Conservation (phyloP, 805 yeast genomes). For the Ogataea dorogensis region DNA sequence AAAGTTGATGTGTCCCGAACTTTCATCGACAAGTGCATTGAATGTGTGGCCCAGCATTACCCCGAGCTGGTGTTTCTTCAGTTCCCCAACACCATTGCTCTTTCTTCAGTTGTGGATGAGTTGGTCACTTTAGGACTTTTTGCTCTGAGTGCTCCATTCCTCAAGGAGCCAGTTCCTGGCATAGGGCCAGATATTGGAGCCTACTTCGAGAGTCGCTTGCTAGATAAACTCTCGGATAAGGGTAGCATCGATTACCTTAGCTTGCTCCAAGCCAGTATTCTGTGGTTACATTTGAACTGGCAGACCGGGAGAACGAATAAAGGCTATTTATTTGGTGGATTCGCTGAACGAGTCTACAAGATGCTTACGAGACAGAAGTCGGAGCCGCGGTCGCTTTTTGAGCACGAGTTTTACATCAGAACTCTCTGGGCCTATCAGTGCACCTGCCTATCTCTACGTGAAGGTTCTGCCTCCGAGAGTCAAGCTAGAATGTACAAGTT, state of each 20-base stretch:
- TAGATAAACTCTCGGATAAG: slow-evolving; percentile 9
- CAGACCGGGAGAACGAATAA: slow-evolving; percentile 18
- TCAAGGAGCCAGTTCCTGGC: not conserved
- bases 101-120: slow-evolving; percentile 12
- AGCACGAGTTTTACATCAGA: slow-evolving; percentile 14
- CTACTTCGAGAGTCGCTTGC: slow-evolving; percentile 9
- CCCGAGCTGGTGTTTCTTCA: slow-evolving; percentile 18
- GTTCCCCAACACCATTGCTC: slow-evolving; percentile 9
- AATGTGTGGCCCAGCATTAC: slow-evolving; percentile 9
- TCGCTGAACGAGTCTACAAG: slow-evolving; percentile 15
- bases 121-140: slow-evolving; percentile 14
- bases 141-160: slow-evolving; percentile 15
- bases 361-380: slow-evolving; percentile 10
- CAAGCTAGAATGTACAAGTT: slow-evolving; percentile 8
- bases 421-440: slow-evolving; percentile 20
- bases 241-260: slow-evolving; percentile 11
- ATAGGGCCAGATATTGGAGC: not conserved
- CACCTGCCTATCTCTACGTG: slow-evolving; percentile 17
- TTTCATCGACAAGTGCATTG: slow-evolving; percentile 4
- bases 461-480: slow-evolving; percentile 11
- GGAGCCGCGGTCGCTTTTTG: slow-evolving; percentile 3
- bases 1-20: slow-evolving; percentile 5
- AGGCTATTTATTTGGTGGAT: slow-evolving; percentile 19
- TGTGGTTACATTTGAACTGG: slow-evolving; percentile 16
- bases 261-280: slow-evolving; percentile 15